Base-by-base conservation (phyloP, 164 flowering plant genomes). In the Echeveria elegans region DNA sequence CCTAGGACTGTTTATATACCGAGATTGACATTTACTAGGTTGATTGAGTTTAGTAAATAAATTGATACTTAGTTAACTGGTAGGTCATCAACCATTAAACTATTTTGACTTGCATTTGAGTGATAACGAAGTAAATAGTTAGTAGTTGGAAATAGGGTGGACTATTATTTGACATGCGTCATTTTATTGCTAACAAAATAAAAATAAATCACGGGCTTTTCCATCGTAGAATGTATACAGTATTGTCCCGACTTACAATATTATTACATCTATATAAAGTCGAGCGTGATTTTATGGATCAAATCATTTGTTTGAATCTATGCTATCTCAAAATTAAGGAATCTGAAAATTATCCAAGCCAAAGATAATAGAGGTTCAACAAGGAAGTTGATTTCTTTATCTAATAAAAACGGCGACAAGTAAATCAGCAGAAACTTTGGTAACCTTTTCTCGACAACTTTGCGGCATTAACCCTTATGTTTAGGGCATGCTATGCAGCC, bases 61-160 rank as follows among this genome's bases (percentile, higher is more conserved):
- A 7, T 24, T 1, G 31, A 26, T 1, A 11, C 16, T 56, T 56
- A 24, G 60, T 56, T 56, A 56, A 24, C 60, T 24, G 18, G 60
- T 56, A 56, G 60, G 60, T 56, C 60, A 56, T 56, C 60, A 26
- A 56, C 60, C 45, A 14, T 56, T 56, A 56, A 56, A 56, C 60
- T 14, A 56, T 56, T 56, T 56, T 24, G 60, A 56, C 60, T 26
- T 56, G 28, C 60, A 56, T 2, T 56, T 28, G 60, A 26, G 60
- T 56, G 60, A 56, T 24, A 56, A 56, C 0, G 60, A 56, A 56
- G 60, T 10, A 56, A 24, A 56, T 56, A 11, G 15, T 56, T 56
- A 56, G 60, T 56, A 56, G 60, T 56, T 56, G 31, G 31, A 24
- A 26, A 56, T 14, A 10, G 30, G 29, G 60, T 24, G 10, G 60